Evolutionary conservation across 495 filamentous ascomycete species (phyloP), one percentile per base, ranked within the genome.

Genomic region (Neohortaea acidophila): DNA sequence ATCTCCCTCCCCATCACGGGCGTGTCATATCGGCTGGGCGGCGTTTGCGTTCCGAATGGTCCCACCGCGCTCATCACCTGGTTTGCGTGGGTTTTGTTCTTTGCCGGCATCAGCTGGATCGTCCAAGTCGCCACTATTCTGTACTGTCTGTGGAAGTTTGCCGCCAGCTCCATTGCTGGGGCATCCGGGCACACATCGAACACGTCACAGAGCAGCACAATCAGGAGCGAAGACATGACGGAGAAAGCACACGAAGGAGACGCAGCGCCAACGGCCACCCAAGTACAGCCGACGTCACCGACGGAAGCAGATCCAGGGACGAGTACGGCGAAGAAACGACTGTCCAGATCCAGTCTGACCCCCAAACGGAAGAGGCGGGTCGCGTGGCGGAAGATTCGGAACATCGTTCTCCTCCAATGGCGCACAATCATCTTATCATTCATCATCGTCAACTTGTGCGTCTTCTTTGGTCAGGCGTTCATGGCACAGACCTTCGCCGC

Each of bases 351-450:
- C n/a, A n/a, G n/a, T 6, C 17, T 34, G 15, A 34, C 32, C 4
- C 32, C 19, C 10, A 20, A 21, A 10, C 10, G 15, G 32, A 15
- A 21, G 15, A 34, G 21, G 32, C 17, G 15, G 8, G 32, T 34
- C 7, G 32, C 32, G 19, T 60, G 53, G 52, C 34, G 18, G n/a
- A 40, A 48, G 19, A 47, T 57, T 5, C 43, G 43, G 14, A 39
- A 43, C n/a, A 22, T 60, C 8, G 42, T 62, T 17, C n/a, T 45
- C 2, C 35, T 57, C 19, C 57, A 60, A 33, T 59, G 57, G 57
- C 43, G 59, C 1, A 51, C 51, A 36, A 50, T 62, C 13, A 26
- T 46, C 2, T 42, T 59, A 23, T 47, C 40, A 18, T 27, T 55
- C 7, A 36, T 54, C 13, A 39, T 52, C 30, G 48, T 55, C n/a